Evolutionary conservation across 2,329 filamentous ascomycete genomes (phyloP).

Genomic region (Penicillium hordei): DNA sequence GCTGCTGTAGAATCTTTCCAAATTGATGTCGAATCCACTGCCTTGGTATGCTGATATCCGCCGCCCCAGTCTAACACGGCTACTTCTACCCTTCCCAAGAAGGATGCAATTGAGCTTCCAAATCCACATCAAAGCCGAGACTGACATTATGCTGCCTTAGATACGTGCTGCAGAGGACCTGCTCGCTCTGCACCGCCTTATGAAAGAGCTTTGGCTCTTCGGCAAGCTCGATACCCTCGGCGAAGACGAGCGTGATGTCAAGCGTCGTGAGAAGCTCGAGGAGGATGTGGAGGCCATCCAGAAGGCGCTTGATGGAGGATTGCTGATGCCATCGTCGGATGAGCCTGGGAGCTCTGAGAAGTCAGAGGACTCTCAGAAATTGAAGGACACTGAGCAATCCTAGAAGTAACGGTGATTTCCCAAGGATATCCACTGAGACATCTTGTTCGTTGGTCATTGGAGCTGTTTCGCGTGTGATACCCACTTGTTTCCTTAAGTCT

Average conservation of each 20-base stretch:
- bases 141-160: conserved; percentile 33
- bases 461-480: conserved; percentile 1
- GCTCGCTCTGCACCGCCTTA: conserved; percentile 58
- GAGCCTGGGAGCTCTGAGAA: neutral
- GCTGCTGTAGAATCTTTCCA: conserved; percentile 59
- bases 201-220: conserved; percentile 69
- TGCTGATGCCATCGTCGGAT: conserved; percentile 23
- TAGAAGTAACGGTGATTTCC: neutral
- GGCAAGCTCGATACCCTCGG: conserved; percentile 61
- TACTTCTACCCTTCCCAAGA: neutral
- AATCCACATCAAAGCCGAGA: too few relatives aligned
- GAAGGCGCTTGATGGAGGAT: conserved; percentile 40
- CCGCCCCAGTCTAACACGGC: too few relatives aligned
- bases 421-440: neutral
- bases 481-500: neutral
- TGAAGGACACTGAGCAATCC: neutral
- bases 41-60: conserved; percentile 48
- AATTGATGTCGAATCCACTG: conserved; percentile 59
- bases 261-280: conserved; percentile 48
- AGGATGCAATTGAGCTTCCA: neutral
- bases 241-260: conserved; percentile 41
- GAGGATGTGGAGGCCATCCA: conserved; percentile 50
- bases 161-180: conserved; percentile 63
- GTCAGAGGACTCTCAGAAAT: neutral
- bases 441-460: neutral